phyloP scores from a whole-genome alignment of 345 rosid genomes.

The Syzygium oleosum region DNA sequence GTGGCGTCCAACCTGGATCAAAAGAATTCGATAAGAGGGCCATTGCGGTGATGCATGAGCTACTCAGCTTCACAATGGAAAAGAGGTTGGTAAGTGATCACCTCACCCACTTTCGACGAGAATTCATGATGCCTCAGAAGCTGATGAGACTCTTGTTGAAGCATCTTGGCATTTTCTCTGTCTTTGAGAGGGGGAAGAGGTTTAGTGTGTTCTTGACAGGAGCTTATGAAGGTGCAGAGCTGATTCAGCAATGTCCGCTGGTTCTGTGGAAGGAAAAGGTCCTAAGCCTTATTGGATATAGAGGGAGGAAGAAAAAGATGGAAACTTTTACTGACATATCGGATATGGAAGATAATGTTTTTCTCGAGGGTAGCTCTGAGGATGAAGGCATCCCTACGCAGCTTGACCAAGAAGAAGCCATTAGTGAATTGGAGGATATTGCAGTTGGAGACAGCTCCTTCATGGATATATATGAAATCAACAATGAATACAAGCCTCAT shows the following conservation, averaged over 20 bases:
- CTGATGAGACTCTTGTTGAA: slow-evolving; percentile 86
- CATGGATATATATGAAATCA: slow-evolving; percentile 38
- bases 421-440: slow-evolving; percentile 18
- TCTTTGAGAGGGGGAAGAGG: slow-evolving; percentile 83
- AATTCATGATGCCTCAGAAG: slow-evolving; percentile 86
- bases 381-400: slow-evolving; percentile 15
- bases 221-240: slow-evolving; percentile 62
- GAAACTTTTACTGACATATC: slow-evolving; percentile 34
- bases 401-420: slow-evolving; percentile 20
- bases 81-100: slow-evolving; percentile 88
- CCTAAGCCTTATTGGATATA: slow-evolving; percentile 37
- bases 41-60: slow-evolving; percentile 75
- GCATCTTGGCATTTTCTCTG: slow-evolving; percentile 82
- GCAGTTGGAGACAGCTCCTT: slow-evolving; percentile 16
- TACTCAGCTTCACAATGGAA: slow-evolving; percentile 84
- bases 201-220: slow-evolving; percentile 53
- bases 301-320: slow-evolving; percentile 47
- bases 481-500: slow-evolving; percentile 1
- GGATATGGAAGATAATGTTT: slow-evolving; percentile 32
- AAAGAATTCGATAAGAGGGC: slow-evolving; percentile 89
- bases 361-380: slow-evolving; percentile 20
- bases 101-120: slow-evolving; percentile 70
- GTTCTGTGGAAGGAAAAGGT: slow-evolving; percentile 61
- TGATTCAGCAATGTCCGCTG: slow-evolving; percentile 23
- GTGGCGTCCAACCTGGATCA: slow-evolving; percentile 62